Evolutionary conservation across 2,329 filamentous ascomycete genomes (phyloP).

Genomic region (Monilinia fructicola): DNA sequence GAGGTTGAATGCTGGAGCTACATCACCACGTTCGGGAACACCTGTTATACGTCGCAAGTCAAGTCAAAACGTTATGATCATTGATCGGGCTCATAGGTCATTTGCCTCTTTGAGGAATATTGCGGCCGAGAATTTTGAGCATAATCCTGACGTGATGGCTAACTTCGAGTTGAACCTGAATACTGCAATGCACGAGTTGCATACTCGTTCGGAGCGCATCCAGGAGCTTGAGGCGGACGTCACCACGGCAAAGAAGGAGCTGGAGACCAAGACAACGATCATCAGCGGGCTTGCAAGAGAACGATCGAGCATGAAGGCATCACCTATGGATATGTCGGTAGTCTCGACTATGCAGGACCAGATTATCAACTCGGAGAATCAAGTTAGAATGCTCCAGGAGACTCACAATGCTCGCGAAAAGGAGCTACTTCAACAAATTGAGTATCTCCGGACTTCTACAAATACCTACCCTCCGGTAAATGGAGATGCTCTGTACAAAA

Average conservation of each 20-base stretch:
- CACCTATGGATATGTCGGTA: constrained; percentile 87
- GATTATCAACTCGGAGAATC: constrained; percentile 79
- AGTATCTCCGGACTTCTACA: constrained; percentile 54
- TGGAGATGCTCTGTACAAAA: constrained; percentile 22
- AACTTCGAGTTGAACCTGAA: constrained; percentile 92
- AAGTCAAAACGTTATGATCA: constrained; percentile 81
- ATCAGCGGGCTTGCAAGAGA: constrained; percentile 93
- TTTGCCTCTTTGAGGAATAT: constrained; percentile 88
- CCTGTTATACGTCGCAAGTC: constrained; percentile 91
- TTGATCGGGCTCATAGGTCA: constrained; percentile 88
- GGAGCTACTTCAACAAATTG: constrained; percentile 70
- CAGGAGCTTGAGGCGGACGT: constrained; percentile 87
- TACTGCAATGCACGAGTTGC: constrained; percentile 87
- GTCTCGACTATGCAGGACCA: constrained; percentile 85
- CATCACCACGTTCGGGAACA: constrained; percentile 61
- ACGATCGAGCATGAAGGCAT: constrained; percentile 80
- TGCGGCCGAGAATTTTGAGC: constrained; percentile 80
- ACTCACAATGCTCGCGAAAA: constrained; percentile 71
- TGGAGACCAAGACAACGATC: constrained; percentile 94
- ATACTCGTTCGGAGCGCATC: constrained; percentile 82
- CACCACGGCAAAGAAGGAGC: constrained; percentile 82
- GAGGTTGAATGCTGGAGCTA: constrained; percentile 52
- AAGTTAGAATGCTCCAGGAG: constrained; percentile 72
- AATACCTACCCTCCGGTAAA: constrained; percentile 28
- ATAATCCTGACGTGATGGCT: constrained; percentile 79